Percentiles rank a stretch among this genome's conserved stretches.
Conservation (phyloP, 176 grass and related monocot species). For the Aegilops sharonensis region DNA sequence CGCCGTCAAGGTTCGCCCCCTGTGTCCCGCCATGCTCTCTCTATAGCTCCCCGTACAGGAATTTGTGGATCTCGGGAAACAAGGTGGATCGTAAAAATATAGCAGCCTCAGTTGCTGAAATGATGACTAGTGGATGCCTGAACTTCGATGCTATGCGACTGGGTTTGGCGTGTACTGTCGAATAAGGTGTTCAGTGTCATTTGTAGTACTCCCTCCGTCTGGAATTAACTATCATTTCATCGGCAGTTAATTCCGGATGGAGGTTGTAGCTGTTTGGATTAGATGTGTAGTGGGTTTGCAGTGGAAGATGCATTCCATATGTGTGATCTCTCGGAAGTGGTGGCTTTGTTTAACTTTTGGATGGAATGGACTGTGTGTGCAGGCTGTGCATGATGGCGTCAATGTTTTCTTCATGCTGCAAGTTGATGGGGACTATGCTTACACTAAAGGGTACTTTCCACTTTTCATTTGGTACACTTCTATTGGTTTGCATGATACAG, state of each 20-base stretch:
- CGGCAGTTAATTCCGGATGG: no score
- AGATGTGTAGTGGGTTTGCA: neutral
- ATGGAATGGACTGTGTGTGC: slow-evolving; percentile 44
- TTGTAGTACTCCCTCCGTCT: no score
- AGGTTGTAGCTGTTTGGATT: neutral
- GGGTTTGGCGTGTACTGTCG: neutral
- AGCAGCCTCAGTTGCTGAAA: neutral
- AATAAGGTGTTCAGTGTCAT: slow-evolving; percentile 7
- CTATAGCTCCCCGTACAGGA: neutral
- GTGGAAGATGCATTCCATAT: neutral
- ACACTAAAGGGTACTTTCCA: slow-evolving; percentile 74
- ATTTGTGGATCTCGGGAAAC: slow-evolving; percentile 3
- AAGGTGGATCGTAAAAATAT: neutral
- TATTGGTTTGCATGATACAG: slow-evolving; percentile 2
- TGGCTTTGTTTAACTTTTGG: slow-evolving; percentile 41
- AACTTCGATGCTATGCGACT: neutral
- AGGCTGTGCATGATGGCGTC: slow-evolving; percentile 93
- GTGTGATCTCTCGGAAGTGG: slow-evolving; percentile 21
- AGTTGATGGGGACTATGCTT: slow-evolving; percentile 83
- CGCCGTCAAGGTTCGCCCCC: slow-evolving; percentile 61
- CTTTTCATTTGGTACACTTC: slow-evolving; percentile 13
- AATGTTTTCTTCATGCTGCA: slow-evolving; percentile 90
- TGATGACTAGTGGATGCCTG: neutral
- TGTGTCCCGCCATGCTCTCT: neutral
- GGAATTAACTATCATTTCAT: no score